Base-by-base conservation (phyloP, 805 yeast species). In the Wickerhamiella occidentalis region DNA sequence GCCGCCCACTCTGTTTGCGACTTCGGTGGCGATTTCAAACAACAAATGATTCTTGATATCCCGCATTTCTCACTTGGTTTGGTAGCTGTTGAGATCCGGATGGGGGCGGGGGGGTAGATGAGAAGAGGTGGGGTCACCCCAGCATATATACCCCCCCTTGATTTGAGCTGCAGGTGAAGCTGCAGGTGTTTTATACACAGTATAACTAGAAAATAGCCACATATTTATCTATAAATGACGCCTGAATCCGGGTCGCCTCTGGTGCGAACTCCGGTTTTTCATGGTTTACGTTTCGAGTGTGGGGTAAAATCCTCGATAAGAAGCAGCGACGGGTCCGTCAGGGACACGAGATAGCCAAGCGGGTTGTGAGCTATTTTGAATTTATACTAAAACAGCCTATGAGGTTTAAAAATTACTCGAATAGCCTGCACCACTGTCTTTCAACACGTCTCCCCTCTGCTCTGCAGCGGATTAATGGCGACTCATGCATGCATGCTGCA, bases 1-100 rank as follows among this genome's bases (percentile, higher is more conserved):
- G 33, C 98, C 98, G 46, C 98, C 98, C 19, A 90, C 97, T 60
- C 94, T 75, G 71, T 92, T 88, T 60, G 97, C 97, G 47, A 90
- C 96, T 65, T 90, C 98, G 1, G 98, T 90, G 54, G 97, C 95
- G 41, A 85, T 82, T 70, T 90, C 98, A 61, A 90, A 87, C 45
- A 92, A 74, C 49, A 88, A 71, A 63, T 86, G 96, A 64, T 85
- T 81, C 59, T 82, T 78, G 54, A 90, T 80, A 71, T 86, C 95
- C 68, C 97, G 77, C 26, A 82, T 45, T 19, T 19, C 13, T 3
- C 13, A 18, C 9, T 26, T 23, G 5, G 26, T 23, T 23, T 8
- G 7, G 8, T 5, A 5, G 12, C 15, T 6, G 29, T 33, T 23
- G 21, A 15, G 30, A n/a, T 15, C 30, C 33, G 33, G 41, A 23